Percentiles rank a stretch among this genome's conserved stretches.
phyloP scores from a whole-genome alignment of 2,329 filamentous ascomycete genomes.

The Cephalotrichum gorgonifer region DNA sequence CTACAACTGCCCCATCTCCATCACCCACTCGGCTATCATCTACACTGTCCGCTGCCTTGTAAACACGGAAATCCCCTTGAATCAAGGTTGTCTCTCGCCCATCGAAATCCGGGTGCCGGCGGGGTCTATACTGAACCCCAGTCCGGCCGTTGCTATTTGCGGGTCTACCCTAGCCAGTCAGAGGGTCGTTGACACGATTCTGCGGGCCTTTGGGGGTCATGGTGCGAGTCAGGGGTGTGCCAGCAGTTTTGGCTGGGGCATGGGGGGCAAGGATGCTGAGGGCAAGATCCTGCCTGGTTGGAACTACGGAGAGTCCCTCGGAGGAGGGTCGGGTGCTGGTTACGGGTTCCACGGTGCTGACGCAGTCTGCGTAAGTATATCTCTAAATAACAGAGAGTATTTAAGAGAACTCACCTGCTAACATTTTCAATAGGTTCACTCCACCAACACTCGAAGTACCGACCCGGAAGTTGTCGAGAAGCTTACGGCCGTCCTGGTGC shows the following conservation, averaged over 20 bases:
- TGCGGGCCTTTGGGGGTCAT: conserved; percentile 67
- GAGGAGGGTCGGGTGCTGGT: conserved; percentile 58
- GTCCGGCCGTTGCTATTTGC: conserved; percentile 68
- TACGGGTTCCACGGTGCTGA: conserved; percentile 34
- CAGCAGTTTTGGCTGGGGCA: conserved; percentile 78
- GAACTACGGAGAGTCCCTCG: conserved; percentile 51
- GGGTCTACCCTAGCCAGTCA: conserved; percentile 55
- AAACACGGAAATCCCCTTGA: conserved; percentile 70
- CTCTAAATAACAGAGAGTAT: neutral
- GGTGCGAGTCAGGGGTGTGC: conserved; percentile 72
- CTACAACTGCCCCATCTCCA: conserved; percentile 70
- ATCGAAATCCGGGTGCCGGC: conserved; percentile 65
- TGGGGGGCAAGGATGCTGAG: conserved; percentile 37
- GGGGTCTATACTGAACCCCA: conserved; percentile 64
- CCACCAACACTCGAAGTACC: conserved; percentile 76
- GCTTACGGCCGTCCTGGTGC: conserved; percentile 59
- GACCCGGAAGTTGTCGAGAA: conserved; percentile 35
- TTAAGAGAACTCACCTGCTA: neutral
- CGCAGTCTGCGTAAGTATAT: conserved; percentile 24
- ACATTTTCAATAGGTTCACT: conserved; percentile 16
- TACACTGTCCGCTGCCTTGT: conserved; percentile 75
- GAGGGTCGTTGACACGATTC: conserved; percentile 32
- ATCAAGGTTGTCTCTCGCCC: conserved; percentile 70
- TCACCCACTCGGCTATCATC: conserved; percentile 76
- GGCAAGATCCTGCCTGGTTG: conserved; percentile 27